phyloP scores from a whole-genome alignment of 2,329 filamentous ascomycete species.

The Venturia carpophila region DNA sequence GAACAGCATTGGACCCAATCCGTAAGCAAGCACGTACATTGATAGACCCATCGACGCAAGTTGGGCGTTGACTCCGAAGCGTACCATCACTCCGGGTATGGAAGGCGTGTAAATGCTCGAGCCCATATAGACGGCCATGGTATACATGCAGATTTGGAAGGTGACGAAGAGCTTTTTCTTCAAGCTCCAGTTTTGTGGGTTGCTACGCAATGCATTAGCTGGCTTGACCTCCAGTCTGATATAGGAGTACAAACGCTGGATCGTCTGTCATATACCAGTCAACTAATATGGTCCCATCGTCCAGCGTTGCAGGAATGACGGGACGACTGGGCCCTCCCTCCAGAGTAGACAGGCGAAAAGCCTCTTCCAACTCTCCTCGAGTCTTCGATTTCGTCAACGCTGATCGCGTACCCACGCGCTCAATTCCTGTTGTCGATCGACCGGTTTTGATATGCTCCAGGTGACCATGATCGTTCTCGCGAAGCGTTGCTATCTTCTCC shows the following conservation, averaged over 20 bases:
- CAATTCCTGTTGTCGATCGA: constrained; percentile 24
- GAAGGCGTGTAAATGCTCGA: constrained; percentile 44
- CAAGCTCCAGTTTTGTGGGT: constrained; percentile 28
- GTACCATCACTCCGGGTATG: constrained; percentile 40
- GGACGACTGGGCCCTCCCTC: constrained; percentile 31
- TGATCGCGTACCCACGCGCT: constrained; percentile 31
- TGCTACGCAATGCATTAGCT: constrained; percentile 14
- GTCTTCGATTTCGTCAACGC: constrained; percentile 32
- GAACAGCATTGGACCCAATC: constrained; percentile 57
- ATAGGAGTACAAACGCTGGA: constrained; percentile 3
- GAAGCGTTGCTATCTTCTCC: constrained; percentile 14
- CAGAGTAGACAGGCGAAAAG: constrained; percentile 30
- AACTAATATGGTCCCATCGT: constrained; percentile 34
- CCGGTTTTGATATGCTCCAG: constrained; percentile 22
- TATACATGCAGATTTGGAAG: constrained; percentile 43
- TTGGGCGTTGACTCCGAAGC: constrained; percentile 46
- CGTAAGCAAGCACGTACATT: constrained; percentile 55
- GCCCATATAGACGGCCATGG: constrained; percentile 51
- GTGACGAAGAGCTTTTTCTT: constrained; percentile 30
- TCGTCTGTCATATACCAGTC: constrained; percentile 40
- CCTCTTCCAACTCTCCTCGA: constrained; percentile 35
- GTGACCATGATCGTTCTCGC: constrained; percentile 18
- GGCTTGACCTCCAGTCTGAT: not conserved
- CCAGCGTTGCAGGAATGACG: constrained; percentile 29
- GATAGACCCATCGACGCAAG: constrained; percentile 51